Evolutionary conservation across 331 rosid genomes (phyloP).

Genomic region (Malus hybrid): DNA sequence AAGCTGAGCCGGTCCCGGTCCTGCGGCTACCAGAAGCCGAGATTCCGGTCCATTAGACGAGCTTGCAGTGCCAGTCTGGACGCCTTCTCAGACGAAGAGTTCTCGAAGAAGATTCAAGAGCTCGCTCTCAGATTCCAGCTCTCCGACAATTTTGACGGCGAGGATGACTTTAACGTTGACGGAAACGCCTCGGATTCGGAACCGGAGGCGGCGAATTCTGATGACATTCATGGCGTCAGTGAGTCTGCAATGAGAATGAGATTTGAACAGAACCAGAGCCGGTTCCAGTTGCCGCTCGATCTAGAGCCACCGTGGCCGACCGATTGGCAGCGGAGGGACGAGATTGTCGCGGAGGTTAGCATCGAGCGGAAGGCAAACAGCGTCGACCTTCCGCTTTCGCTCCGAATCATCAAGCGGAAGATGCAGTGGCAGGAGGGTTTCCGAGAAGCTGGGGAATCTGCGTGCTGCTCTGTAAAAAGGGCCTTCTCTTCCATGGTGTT

Average conservation of each 20-base stretch:
- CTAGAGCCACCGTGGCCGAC: conserved; percentile 46
- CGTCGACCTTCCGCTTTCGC: conserved; percentile 72
- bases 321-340: conserved; percentile 41
- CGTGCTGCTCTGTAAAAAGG: conserved; percentile 61
- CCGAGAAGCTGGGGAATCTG: conserved; percentile 15
- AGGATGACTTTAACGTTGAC: background rate
- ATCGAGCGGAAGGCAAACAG: conserved; percentile 80
- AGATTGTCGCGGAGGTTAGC: conserved; percentile 39
- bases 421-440: conserved; percentile 56
- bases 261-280: conserved; percentile 8
- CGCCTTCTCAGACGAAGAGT: conserved; percentile 72
- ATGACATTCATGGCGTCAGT: background rate
- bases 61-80: conserved; percentile 55
- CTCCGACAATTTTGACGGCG: conserved; percentile 13
- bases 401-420: conserved; percentile 73
- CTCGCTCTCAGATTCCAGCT: conserved; percentile 51
- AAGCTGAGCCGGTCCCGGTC: conserved; percentile 41
- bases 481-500: conserved; percentile 95
- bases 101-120: conserved; percentile 67
- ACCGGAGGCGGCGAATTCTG: conserved; percentile 11
- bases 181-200: conserved; percentile 24
- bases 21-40: conserved; percentile 12
- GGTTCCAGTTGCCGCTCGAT: background rate
- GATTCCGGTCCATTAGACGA: conserved; percentile 22
- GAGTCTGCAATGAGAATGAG: background rate